Evolutionary conservation across 495 filamentous ascomycete genomes (phyloP).

Genomic region (Penicillium verhagenii): DNA sequence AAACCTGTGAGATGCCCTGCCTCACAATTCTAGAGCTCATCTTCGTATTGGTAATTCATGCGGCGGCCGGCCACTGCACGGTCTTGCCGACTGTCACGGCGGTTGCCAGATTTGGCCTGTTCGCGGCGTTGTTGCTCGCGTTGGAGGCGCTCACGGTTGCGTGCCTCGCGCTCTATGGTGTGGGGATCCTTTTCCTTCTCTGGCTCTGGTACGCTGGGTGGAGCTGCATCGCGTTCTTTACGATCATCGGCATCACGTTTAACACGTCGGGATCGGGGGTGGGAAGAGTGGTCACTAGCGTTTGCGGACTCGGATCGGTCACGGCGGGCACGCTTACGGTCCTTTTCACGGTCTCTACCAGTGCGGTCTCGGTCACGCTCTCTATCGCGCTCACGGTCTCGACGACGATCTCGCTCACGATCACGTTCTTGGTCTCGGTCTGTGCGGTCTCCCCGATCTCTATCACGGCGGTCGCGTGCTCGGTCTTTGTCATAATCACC

Average conservation of each 20-base stretch:
- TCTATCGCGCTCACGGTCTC: conserved; percentile 43
- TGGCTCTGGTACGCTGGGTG: conserved; percentile 27
- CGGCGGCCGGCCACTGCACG: conserved; percentile 49
- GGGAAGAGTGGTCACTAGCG: conserved; percentile 34
- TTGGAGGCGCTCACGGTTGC: conserved; percentile 71
- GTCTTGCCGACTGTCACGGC: conserved; percentile 54
- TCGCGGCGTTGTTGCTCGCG: conserved; percentile 75
- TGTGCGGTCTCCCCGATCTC: conserved; percentile 35
- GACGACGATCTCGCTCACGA: conserved; percentile 34
- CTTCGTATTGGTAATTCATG: conserved; percentile 60
- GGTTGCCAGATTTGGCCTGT: conserved; percentile 41
- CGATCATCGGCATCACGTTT: conserved; percentile 35
- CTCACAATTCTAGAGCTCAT: conserved; percentile 37
- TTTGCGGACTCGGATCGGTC: conserved; percentile 47
- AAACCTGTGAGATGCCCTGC: neutral
- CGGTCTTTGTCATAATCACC: conserved; percentile 34
- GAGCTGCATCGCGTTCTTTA: conserved; percentile 14
- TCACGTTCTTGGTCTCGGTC: conserved; percentile 36
- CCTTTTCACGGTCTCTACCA: conserved; percentile 48
- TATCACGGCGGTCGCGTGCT: conserved; percentile 24
- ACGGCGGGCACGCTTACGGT: conserved; percentile 55
- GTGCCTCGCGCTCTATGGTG: conserved; percentile 71
- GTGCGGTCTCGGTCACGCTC: conserved; percentile 14
- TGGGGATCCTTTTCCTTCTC: conserved; percentile 70
- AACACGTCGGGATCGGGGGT: conserved; percentile 42